Conservation (phyloP, 2,329 filamentous ascomycete species). For the Claviceps africana region DNA sequence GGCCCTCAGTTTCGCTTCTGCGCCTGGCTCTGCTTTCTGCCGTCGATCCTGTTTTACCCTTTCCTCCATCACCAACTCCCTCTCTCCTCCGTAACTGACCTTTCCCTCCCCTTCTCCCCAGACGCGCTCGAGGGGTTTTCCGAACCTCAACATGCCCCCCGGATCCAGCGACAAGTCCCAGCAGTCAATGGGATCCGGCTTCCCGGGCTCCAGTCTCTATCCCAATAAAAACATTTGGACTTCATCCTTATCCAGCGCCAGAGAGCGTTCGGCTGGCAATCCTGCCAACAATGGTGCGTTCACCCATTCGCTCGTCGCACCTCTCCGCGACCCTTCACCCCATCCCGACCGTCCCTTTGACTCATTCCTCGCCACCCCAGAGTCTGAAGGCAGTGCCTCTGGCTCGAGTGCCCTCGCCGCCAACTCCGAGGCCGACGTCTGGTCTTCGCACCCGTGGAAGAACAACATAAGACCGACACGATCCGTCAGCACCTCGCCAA, state of each 20-base stretch:
- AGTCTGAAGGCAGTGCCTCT: slow-evolving; percentile 31
- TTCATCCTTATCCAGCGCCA: slow-evolving; percentile 25
- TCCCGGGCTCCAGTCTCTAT: slow-evolving; percentile 22
- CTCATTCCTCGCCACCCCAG: slow-evolving; percentile 8
- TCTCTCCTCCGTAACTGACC: slow-evolving; percentile 10
- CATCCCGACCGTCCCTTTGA: not conserved
- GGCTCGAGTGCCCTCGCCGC: slow-evolving; percentile 57
- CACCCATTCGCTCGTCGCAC: not conserved
- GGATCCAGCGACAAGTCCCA: slow-evolving; percentile 17
- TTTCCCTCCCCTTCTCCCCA: slow-evolving; percentile 9
- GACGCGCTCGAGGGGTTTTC: slow-evolving; percentile 24
- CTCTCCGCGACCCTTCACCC: not conserved
- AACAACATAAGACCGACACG: slow-evolving; percentile 29
- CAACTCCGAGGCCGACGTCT: slow-evolving; percentile 54
- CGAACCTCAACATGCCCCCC: slow-evolving; percentile 23
- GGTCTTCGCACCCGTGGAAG: slow-evolving; percentile 47
- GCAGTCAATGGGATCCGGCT: slow-evolving; percentile 26
- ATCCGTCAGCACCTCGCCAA: slow-evolving; percentile 44
- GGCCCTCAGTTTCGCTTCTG: not conserved
- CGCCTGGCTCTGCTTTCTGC: slow-evolving; percentile 9
- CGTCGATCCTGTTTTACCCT: slow-evolving; percentile 1
- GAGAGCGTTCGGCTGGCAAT: slow-evolving; percentile 24
- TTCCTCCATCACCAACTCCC: slow-evolving; percentile 3
- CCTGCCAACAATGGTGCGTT: slow-evolving; percentile 31
- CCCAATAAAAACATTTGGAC: slow-evolving; percentile 24